These are phyloP conservation scores for Anastatica hierochuntica DNA, from an alignment of 345 rosid genomes.

Conservation along the genomic window DNA sequence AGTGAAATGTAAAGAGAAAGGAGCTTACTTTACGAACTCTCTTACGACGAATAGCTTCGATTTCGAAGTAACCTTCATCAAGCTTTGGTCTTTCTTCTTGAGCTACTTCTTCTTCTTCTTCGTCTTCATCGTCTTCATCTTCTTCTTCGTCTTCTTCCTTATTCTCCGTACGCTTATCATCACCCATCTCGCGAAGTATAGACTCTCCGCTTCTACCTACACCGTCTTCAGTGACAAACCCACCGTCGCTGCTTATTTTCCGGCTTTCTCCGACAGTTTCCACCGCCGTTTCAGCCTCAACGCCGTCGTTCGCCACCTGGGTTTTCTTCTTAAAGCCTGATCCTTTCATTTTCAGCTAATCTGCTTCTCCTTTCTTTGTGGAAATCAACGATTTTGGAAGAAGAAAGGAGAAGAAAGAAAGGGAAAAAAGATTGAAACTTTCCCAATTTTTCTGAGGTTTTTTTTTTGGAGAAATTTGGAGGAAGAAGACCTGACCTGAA, in stretches of 20 bases:
- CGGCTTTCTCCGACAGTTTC: constrained; percentile 10
- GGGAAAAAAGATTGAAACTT: constrained; percentile 17
- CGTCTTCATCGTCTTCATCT: constrained; percentile 33
- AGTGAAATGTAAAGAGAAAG: constrained; percentile 1
- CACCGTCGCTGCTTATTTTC: constrained; percentile 12
- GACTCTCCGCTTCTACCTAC: constrained; percentile 7
- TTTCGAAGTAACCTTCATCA: constrained; percentile 86
- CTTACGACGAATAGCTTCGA: constrained; percentile 92
- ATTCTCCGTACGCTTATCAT: constrained; percentile 22
- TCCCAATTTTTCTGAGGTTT: constrained; percentile 12
- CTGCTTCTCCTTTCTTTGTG: background rate
- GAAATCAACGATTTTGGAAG: constrained; percentile 1
- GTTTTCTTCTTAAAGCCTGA: constrained; percentile 17
- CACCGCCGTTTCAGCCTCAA: constrained; percentile 1
- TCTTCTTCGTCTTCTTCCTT: constrained; percentile 29
- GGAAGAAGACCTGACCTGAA: constrained; percentile 19
- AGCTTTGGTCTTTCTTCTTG: constrained; percentile 64
- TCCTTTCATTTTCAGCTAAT: constrained; percentile 16
- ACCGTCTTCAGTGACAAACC: constrained; percentile 5
- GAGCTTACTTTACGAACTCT: constrained; percentile 69
- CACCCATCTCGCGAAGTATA: constrained; percentile 18
- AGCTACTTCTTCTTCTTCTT: constrained; percentile 25
- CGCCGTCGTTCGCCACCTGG: constrained; percentile 11
- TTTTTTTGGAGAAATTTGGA: constrained; percentile 1
- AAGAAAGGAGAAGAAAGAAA: background rate